These are phyloP conservation scores for Penicillium brevicompactum DNA, from an alignment of 2,329 filamentous ascomycete species.

Conservation along the genomic window DNA sequence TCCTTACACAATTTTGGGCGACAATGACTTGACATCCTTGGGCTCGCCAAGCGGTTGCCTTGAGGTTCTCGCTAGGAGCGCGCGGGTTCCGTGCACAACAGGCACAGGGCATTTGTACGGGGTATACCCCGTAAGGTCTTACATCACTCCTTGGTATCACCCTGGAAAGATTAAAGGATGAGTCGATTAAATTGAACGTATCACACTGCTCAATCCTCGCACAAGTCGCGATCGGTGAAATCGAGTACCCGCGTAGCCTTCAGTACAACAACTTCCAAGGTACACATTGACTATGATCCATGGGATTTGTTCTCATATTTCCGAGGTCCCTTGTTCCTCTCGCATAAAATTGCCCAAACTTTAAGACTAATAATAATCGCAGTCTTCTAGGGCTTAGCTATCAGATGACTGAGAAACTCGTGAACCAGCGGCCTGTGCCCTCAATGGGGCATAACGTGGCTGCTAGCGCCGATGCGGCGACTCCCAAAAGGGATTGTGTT, in stretches of 20 bases:
- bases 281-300: too few relatives aligned
- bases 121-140: too few relatives aligned
- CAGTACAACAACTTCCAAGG: background rate
- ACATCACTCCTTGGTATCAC: too few relatives aligned
- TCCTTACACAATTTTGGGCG: background rate
- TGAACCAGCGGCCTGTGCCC: conserved; percentile 9
- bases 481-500: background rate
- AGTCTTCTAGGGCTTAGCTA: background rate
- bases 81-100: too few relatives aligned
- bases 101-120: too few relatives aligned
- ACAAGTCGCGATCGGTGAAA: too few relatives aligned
- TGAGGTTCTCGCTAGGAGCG: background rate
- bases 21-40: background rate
- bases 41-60: background rate
- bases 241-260: background rate
- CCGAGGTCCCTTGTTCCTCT: background rate
- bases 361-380: background rate
- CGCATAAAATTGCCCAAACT: background rate
- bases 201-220: background rate
- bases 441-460: background rate
- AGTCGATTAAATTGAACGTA: background rate
- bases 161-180: too few relatives aligned
- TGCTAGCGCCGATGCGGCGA: background rate
- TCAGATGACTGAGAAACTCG: conserved; percentile 4
- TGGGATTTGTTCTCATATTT: background rate